These are phyloP conservation scores for Xylariaceae sp. DNA, from an alignment of 2,329 filamentous ascomycete species.

Conservation along the genomic window DNA sequence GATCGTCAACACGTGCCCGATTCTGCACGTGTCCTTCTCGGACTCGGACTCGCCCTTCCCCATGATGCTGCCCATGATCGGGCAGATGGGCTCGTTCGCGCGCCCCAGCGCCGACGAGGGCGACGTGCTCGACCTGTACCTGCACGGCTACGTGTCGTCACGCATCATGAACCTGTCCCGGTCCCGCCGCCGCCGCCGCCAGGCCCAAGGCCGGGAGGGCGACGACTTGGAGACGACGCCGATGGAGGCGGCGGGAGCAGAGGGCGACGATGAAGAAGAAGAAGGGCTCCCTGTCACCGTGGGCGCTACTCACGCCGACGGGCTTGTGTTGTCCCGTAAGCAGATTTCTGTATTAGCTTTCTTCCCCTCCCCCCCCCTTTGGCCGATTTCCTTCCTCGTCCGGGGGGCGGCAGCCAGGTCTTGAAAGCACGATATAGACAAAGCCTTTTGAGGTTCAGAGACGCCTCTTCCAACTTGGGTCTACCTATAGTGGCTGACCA, in stretches of 20 bases:
- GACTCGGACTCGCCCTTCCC: slow-evolving; percentile 60
- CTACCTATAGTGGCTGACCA: too few species aligned
- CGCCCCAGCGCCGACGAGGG: slow-evolving; percentile 50
- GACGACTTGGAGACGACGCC: slow-evolving; percentile 35
- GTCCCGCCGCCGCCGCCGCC: slow-evolving; percentile 3
- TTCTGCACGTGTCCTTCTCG: slow-evolving; percentile 76
- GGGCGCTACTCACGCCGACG: slow-evolving; percentile 62
- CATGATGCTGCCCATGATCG: slow-evolving; percentile 76
- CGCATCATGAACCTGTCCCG: slow-evolving; percentile 64
- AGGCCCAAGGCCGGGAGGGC: neutral
- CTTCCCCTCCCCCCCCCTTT: too few species aligned
- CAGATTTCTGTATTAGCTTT: too few species aligned
- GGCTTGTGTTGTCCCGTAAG: too few species aligned
- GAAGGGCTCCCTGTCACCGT: slow-evolving; percentile 63
- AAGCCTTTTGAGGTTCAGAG: too few species aligned
- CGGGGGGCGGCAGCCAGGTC: too few species aligned
- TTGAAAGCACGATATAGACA: too few species aligned
- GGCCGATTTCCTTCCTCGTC: too few species aligned
- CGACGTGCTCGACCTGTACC: slow-evolving; percentile 66
- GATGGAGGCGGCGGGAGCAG: neutral
- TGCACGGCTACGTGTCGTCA: slow-evolving; percentile 77
- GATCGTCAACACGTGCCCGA: slow-evolving; percentile 65
- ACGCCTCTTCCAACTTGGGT: too few species aligned
- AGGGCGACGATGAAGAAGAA: slow-evolving; percentile 14
- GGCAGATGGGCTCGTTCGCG: slow-evolving; percentile 67